Evolutionary conservation across 192 early-diverging fungal species (phyloP).

Genomic region (Gaertneriomyces sp.): DNA sequence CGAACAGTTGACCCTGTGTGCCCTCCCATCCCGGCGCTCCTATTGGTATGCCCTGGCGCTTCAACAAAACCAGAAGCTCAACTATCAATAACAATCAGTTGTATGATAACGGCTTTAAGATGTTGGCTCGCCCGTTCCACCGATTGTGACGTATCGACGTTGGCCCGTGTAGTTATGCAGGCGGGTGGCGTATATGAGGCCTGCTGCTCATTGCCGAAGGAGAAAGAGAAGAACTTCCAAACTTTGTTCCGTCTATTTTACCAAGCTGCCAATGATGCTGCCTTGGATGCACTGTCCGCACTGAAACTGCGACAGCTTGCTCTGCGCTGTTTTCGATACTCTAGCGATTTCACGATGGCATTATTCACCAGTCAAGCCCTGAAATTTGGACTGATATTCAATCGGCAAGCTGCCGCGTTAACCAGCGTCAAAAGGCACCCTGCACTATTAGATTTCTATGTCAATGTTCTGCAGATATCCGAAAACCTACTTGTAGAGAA

Average conservation of each 20-base stretch:
- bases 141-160: neutral
- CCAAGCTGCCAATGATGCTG: conserved; percentile 6
- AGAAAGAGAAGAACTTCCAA: conserved; percentile 2
- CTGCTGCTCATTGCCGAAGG: conserved; percentile 3
- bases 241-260: conserved; percentile 16
- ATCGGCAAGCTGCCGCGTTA: conserved; percentile 1
- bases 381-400: conserved; percentile 25
- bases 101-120: neutral
- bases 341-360: neutral
- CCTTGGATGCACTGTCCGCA: conserved; percentile 1
- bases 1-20: neutral
- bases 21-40: neutral
- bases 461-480: conserved; percentile 2
- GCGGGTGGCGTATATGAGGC: neutral
- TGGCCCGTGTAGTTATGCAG: conserved; percentile 7
- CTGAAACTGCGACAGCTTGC: conserved; percentile 17
- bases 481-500: neutral
- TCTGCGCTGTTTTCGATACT: conserved; percentile 13
- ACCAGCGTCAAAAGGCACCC: neutral
- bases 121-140: neutral
- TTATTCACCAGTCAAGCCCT: conserved; percentile 12
- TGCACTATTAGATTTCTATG: conserved; percentile 23
- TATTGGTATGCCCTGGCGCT: neutral
- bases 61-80: neutral
- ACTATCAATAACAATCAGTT: neutral